These are phyloP conservation scores for Metschnikowia dekortorum DNA, from an alignment of 805 yeast species.

Conservation along the genomic window DNA sequence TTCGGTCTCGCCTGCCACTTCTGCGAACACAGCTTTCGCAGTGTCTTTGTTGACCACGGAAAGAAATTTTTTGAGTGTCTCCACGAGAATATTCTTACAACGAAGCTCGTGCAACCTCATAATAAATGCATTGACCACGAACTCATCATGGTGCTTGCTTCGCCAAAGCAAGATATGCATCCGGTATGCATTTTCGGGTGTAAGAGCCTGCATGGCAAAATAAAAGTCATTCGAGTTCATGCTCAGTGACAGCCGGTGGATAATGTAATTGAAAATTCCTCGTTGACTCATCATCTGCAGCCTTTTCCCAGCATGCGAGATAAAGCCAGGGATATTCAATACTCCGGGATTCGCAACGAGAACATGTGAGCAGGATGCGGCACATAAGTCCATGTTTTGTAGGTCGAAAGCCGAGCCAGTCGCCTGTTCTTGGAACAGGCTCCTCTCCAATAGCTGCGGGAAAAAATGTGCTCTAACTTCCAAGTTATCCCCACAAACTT, in stretches of 20 bases:
- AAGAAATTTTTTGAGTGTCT: neutral
- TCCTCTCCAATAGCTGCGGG: neutral
- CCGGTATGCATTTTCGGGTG: neutral
- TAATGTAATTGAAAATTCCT: neutral
- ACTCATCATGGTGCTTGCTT: neutral
- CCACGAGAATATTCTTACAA: neutral
- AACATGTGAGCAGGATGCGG: neutral
- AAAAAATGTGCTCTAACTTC: neutral
- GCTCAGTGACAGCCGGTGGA: neutral
- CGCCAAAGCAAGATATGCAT: neutral
- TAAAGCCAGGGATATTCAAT: neutral
- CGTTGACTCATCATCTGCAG: neutral
- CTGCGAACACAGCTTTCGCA: neutral
- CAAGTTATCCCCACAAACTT: neutral
- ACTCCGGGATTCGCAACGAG: neutral
- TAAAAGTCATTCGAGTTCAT: constrained; percentile 1
- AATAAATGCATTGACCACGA: neutral
- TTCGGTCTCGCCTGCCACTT: neutral
- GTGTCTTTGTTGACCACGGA: neutral
- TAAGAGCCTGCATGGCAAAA: neutral
- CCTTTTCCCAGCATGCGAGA: neutral
- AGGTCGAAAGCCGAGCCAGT: neutral
- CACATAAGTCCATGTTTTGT: neutral
- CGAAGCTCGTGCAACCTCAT: neutral
- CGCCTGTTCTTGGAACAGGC: neutral